Evolutionary conservation across 2,329 filamentous ascomycete genomes (phyloP).

Genomic region (Penicillium crustosum): DNA sequence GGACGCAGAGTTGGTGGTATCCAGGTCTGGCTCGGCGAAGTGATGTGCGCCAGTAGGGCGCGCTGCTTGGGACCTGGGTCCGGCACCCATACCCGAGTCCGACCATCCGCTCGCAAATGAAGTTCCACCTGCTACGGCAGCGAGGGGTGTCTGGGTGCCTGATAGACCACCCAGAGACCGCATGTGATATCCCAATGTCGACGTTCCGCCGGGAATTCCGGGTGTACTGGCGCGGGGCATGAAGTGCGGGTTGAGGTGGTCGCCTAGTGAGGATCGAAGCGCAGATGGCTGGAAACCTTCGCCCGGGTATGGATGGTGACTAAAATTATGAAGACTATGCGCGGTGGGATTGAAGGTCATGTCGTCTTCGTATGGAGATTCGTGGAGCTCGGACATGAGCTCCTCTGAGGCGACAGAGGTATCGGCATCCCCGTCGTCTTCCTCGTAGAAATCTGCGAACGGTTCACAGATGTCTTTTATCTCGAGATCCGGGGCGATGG

Average conservation of each 20-base stretch:
- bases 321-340: slow-evolving; percentile 21
- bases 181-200: slow-evolving; percentile 51
- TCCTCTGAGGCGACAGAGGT: slow-evolving; percentile 40
- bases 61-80: slow-evolving; percentile 17
- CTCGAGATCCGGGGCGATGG: slow-evolving; percentile 76
- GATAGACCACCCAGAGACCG: slow-evolving; percentile 50
- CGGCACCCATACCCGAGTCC: slow-evolving; percentile 29
- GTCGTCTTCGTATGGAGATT: slow-evolving; percentile 35
- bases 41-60: slow-evolving; percentile 24
- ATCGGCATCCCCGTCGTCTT: slow-evolving; percentile 58
- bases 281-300: slow-evolving; percentile 33
- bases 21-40: slow-evolving; percentile 35
- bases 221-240: slow-evolving; percentile 49
- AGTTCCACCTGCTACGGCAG: slow-evolving; percentile 46
- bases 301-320: slow-evolving; percentile 31
- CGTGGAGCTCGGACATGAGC: slow-evolving; percentile 28
- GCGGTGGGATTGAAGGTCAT: slow-evolving; percentile 26
- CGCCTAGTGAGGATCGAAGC: slow-evolving; percentile 39
- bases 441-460: slow-evolving; percentile 93
- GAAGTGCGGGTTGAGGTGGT: slow-evolving; percentile 43
- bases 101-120: slow-evolving; percentile 42
- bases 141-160: slow-evolving; percentile 50
- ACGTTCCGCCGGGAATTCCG: slow-evolving; percentile 50
- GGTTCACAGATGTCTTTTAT: slow-evolving; percentile 97
- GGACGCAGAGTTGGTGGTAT: slow-evolving; percentile 40